Evolutionary conservation across 495 filamentous ascomycete genomes (phyloP), one percentile per base, ranked within the genome.

Genomic region (Tetracladium marchalianum): DNA sequence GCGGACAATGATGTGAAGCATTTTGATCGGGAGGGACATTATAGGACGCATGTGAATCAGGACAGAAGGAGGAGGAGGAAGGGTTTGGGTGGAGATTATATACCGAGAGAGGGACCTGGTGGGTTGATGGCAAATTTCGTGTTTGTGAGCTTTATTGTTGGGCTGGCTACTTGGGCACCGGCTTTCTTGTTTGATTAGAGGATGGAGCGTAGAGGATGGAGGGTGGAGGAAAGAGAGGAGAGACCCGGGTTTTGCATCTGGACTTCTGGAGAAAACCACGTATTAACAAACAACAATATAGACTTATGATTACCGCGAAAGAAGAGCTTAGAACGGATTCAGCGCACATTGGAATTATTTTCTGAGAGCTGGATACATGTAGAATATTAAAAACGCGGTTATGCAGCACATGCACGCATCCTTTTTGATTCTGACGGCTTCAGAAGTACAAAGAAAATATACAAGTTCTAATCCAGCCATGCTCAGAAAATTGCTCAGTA

Each of bases 11-110:
- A 80, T 17, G 67, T 84, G 4, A 63, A 70, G 53, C 72, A 85
- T 72, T 83, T 80, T 38, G 73, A 82, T 65, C 73, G 77, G 8
- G 68, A 70, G 35, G 75, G 75, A 13, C 87, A 93, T 63, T 82
- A 80, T 51, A 68, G 76, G 49, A 82, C 76, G 33, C 84, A 80
- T 22, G 49, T 56, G 55, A 63, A 72, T 46, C 75, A 79, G 41
- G 72, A 86, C 58, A 61, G 61, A 54, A 64, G 77, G 40, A 58
- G 70, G 41, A 41, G 62, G 43, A 56, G 60, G 43, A 67, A 76
- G 43, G 60, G 58, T 32, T 46, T 52, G 39, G 41, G 13, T n/a
- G 36, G 18, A 11, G 44, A 53, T 16, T 37, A 31, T 31, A 42
- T 50, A 8, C 41, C 46, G 11, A 17, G 19, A 11, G 53, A 39